Evolutionary conservation across 306 rosid species (phyloP).

Genomic region (Pachyrhizus erosus): DNA sequence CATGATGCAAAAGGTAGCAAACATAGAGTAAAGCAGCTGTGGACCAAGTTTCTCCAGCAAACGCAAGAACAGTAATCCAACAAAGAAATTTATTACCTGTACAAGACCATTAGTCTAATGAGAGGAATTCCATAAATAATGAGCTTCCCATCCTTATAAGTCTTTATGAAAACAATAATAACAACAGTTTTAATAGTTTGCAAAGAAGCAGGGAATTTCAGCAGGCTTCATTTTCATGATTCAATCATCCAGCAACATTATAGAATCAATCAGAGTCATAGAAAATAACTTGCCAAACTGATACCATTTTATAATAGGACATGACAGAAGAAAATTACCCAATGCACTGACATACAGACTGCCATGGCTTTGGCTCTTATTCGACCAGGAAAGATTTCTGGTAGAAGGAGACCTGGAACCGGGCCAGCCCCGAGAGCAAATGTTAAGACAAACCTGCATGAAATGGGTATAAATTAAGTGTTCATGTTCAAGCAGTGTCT

Average conservation of each 20-base stretch:
- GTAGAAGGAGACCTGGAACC: slow-evolving; percentile 92
- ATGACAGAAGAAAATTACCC: slow-evolving; percentile 68
- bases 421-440: slow-evolving; percentile 99
- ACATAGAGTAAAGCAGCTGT: slow-evolving; percentile 76
- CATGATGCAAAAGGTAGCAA: slow-evolving; percentile 72
- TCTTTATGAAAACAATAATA: slow-evolving; percentile 8
- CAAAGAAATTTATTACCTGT: slow-evolving; percentile 95
- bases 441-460: slow-evolving; percentile 85
- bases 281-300: not conserved
- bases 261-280: slow-evolving; percentile 11
- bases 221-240: slow-evolving; percentile 13
- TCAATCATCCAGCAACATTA: slow-evolving; percentile 22
- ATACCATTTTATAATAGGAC: slow-evolving; percentile 6
- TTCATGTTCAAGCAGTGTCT: slow-evolving; percentile 31
- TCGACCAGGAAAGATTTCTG: slow-evolving; percentile 90
- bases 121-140: slow-evolving; percentile 11
- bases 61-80: slow-evolving; percentile 88
- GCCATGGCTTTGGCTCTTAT: slow-evolving; percentile 99
- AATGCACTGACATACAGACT: slow-evolving; percentile 92
- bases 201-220: slow-evolving; percentile 2
- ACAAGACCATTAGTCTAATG: slow-evolving; percentile 31
- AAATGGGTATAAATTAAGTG: slow-evolving; percentile 20
- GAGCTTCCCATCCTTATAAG: slow-evolving; percentile 3
- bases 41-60: slow-evolving; percentile 85
- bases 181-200: slow-evolving; percentile 16